Percentiles rank a stretch among this genome's conserved stretches.
Conservation (phyloP, 495 filamentous ascomycete genomes). For the Penicillium pulvis region DNA sequence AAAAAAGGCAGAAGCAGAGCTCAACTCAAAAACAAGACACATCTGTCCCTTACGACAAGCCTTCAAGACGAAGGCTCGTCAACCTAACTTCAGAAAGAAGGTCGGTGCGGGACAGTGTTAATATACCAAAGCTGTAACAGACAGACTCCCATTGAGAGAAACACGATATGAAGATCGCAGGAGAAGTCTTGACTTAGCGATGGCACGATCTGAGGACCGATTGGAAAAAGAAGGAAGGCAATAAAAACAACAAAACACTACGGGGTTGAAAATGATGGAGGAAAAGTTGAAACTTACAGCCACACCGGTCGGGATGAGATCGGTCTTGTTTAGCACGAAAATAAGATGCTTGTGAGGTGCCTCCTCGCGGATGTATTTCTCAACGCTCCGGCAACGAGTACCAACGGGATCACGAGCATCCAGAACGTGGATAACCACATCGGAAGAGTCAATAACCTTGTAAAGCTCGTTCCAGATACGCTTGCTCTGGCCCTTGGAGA, state of each 20-base stretch:
- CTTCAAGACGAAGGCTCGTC: constrained; percentile 82
- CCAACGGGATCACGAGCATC: constrained; percentile 91
- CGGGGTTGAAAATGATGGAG: constrained; percentile 14
- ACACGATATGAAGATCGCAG: constrained; percentile 45
- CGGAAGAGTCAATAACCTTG: constrained; percentile 96
- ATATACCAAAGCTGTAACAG: constrained; percentile 99
- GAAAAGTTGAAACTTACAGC: constrained; percentile 71
- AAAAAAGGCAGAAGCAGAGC: constrained; percentile 54
- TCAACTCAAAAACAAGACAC: constrained; percentile 91
- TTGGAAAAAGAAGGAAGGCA: constrained; percentile 20
- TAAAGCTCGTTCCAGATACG: constrained; percentile 99
- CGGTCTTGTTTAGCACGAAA: constrained; percentile 93
- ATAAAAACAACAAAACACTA: constrained; percentile 15
- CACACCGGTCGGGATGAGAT: constrained; percentile 88
- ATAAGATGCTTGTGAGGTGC: constrained; percentile 94
- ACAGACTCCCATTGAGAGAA: constrained; percentile 68
- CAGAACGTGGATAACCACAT: constrained; percentile 92
- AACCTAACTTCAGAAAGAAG: constrained; percentile 63
- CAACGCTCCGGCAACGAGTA: constrained; percentile 83
- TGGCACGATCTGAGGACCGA: constrained; percentile 48
- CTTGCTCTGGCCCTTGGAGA: constrained; percentile 90
- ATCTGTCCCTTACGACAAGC: constrained; percentile 57
- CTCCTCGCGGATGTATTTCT: constrained; percentile 91
- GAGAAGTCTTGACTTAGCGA: constrained; percentile 96
- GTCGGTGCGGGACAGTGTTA: constrained; percentile 69